Percentiles rank a stretch among this genome's conserved stretches.
phyloP scores from a whole-genome alignment of 1,284 basidiomycete genomes.

The Ustilago sp. region DNA sequence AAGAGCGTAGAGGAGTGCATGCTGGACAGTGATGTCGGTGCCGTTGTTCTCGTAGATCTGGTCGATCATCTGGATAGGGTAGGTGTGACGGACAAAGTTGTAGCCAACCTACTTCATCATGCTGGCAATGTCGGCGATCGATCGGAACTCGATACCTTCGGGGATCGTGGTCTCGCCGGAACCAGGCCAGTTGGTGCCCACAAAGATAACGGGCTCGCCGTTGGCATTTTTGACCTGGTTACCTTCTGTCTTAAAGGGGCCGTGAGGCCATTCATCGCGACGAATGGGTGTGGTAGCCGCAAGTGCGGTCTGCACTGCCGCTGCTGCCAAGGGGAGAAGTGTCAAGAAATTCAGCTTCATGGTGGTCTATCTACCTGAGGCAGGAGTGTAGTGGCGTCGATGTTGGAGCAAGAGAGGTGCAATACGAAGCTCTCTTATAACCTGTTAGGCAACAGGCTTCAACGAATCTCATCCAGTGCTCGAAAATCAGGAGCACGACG shows the following conservation, averaged over 20 bases:
- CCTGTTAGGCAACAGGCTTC: too few relatives aligned
- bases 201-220: conserved; percentile 31
- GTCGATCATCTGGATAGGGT: conserved; percentile 51
- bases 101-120: conserved; percentile 44
- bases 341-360: conserved; percentile 35
- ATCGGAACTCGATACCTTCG: conserved; percentile 42
- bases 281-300: conserved; percentile 20
- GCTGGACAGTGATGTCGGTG: conserved; percentile 32
- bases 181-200: conserved; percentile 48
- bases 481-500: neutral
- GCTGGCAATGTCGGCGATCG: conserved; percentile 31
- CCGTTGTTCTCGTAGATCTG: conserved; percentile 49
- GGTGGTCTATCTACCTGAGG: neutral
- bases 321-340: conserved; percentile 22
- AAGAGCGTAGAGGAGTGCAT: conserved; percentile 26
- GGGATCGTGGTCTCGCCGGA: conserved; percentile 47
- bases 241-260: conserved; percentile 32
- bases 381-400: neutral
- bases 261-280: conserved; percentile 39
- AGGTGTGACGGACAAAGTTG: conserved; percentile 50
- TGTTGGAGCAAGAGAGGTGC: neutral
- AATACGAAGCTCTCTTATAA: neutral
- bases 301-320: conserved; percentile 15
- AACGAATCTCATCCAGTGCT: too few relatives aligned
- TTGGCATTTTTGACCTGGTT: conserved; percentile 44